Base-by-base conservation (phyloP, 192 early-diverging fungal genomes). In the Rhizophagus clarus region DNA sequence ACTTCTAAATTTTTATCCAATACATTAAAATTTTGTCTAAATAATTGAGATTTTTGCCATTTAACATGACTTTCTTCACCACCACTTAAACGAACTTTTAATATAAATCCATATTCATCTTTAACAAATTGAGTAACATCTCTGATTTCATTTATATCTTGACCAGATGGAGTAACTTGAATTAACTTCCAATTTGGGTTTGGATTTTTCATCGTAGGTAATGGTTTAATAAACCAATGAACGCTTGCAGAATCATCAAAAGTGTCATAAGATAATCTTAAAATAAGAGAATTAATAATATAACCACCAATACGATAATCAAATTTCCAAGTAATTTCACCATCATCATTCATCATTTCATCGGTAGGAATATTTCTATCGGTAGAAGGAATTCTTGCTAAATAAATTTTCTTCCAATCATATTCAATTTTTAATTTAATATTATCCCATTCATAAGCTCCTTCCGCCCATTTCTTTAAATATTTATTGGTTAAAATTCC, bases 31-130 rank as follows among this genome's bases (percentile, higher is more conserved):
- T 34, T n/a, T 34, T 34, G 20, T 69, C 67, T 29, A 69, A 69
- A 69, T 22, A 69, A 32, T 34, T 69, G 67, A 69, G 67, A 17
- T 34, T 22, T 34, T 34, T 69, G 67, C 67, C 67, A 69, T 15
- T 15, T 17, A 69, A 69, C n/a, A 22, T 37, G 0, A 34, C 6
- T 7, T 7, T 34, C 26, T 2, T 69, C 20, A 5, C 67, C 67
- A 9, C 67, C 67, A 32, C 29, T 69, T 34, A 69, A 69, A 22
- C 7, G 31, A 20, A 17, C 67, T 15, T 10, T 40, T 34, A 69
- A 37, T 20, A 34, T 69, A 34, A 69, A 69, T 8, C 67, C 67
- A 69, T 69, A 69, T 69, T 69, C 67, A 34, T 34, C 31, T 34
- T 69, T 34, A 32, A 69, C 67, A 69, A 37, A 69, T 69, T 15